Evolutionary conservation across 208 protist species (phyloP).

Genomic region (Vickermania ingenoplastis): DNA sequence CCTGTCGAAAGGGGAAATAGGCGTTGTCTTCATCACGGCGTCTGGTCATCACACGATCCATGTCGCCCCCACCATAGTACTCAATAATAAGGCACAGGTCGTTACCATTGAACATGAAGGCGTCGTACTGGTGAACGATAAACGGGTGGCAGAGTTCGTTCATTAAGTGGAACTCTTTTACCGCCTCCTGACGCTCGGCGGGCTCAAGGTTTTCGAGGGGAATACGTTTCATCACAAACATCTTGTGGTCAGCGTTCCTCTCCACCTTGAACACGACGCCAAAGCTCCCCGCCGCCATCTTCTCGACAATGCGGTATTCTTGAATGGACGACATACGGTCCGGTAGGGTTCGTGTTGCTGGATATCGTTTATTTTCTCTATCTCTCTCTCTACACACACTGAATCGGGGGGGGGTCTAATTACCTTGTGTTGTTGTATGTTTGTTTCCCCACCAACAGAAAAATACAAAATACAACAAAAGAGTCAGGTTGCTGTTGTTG

Average conservation of each 20-base stretch:
- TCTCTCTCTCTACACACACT: no score
- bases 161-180: conserved; percentile 75
- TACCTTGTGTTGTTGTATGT: no score
- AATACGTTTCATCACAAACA: conserved; percentile 83
- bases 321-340: conserved; percentile 8
- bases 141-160: conserved; percentile 71
- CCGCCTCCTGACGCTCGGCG: conserved; percentile 48
- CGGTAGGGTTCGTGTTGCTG: background rate
- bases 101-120: conserved; percentile 72
- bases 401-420: no score
- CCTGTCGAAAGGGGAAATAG: conserved; percentile 49
- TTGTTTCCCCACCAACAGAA: no score
- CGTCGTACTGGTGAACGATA: conserved; percentile 63
- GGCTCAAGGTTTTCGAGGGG: conserved; percentile 40
- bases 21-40: conserved; percentile 43
- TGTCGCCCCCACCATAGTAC: conserved; percentile 86
- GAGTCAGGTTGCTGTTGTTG: no score
- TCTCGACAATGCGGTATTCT: conserved; percentile 74
- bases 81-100: conserved; percentile 88
- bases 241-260: conserved; percentile 35
- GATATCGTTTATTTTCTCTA: no score
- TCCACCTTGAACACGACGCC: conserved; percentile 72
- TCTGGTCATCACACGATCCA: conserved; percentile 44
- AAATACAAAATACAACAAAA: no score
- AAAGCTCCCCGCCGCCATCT: conserved; percentile 74